Conservation (phyloP, 768 basidiomycete species). For the Mycena maculata region DNA sequence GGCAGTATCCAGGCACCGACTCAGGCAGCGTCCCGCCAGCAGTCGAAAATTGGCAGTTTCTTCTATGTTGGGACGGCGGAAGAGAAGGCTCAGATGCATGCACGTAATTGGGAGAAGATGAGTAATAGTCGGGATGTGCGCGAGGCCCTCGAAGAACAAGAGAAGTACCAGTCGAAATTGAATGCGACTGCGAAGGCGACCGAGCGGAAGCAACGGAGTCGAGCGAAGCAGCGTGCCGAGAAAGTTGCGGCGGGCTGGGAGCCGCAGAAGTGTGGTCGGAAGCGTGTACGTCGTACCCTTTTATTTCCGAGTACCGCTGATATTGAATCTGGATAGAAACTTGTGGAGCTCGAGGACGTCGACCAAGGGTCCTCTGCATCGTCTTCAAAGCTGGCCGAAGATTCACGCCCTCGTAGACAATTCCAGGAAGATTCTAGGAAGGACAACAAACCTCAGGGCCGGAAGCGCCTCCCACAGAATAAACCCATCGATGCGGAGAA, state of each 20-base stretch:
- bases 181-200: neutral
- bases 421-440: constrained; percentile 8
- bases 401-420: constrained; percentile 23
- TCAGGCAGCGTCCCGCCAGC: neutral
- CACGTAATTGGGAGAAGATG: neutral
- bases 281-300: constrained; percentile 5
- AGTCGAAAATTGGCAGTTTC: neutral
- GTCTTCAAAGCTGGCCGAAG: constrained; percentile 22
- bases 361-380: neutral
- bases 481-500: neutral
- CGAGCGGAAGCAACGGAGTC: neutral
- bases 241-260: neutral
- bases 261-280: neutral
- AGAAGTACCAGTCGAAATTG: neutral
- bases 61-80: constrained; percentile 7
- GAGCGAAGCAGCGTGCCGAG: neutral
- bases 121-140: neutral
- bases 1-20: neutral
- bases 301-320: neutral
- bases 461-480: constrained; percentile 11
- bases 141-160: neutral
- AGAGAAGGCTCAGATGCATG: neutral
- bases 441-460: constrained; percentile 7
- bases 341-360: neutral
- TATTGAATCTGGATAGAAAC: neutral